Conservation (phyloP, 1,284 basidiomycete species). For the Vanrija sp. region DNA sequence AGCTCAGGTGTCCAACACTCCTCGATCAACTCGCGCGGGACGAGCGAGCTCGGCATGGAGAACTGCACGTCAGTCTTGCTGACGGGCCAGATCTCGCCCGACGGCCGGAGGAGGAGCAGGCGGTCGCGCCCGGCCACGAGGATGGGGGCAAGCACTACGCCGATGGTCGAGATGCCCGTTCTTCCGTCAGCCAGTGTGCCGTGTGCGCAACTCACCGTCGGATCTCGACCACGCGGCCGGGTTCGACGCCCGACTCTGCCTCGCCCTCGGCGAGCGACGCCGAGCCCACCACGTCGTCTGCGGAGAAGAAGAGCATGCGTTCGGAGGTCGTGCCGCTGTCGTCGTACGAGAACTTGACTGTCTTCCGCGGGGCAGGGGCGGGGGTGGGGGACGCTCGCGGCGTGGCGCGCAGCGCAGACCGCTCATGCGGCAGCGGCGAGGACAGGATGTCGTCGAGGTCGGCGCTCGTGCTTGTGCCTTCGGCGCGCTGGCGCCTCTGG, state of each 20-base stretch:
- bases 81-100: conserved; percentile 43
- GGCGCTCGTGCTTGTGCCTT: too few species aligned
- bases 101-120: conserved; percentile 30
- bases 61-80: conserved; percentile 44
- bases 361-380: neutral
- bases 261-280: conserved; percentile 9
- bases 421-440: neutral
- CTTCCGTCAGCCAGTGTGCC: conserved; percentile 6
- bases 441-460: too few species aligned
- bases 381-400: too few species aligned
- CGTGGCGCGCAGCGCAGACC: too few species aligned
- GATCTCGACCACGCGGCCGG: conserved; percentile 37
- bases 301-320: conserved; percentile 10
- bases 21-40: conserved; percentile 17
- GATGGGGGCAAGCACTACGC: conserved; percentile 36
- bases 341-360: conserved; percentile 2
- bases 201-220: conserved; percentile 32
- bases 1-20: conserved; percentile 31
- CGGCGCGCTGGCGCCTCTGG: neutral
- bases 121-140: conserved; percentile 26
- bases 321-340: conserved; percentile 5
- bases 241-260: conserved; percentile 23
- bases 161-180: conserved; percentile 19
- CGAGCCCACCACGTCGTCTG: neutral
- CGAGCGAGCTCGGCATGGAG: conserved; percentile 38